Evolutionary conservation across 2,329 filamentous ascomycete genomes (phyloP).

Genomic region (Apiospora malaysiana): DNA sequence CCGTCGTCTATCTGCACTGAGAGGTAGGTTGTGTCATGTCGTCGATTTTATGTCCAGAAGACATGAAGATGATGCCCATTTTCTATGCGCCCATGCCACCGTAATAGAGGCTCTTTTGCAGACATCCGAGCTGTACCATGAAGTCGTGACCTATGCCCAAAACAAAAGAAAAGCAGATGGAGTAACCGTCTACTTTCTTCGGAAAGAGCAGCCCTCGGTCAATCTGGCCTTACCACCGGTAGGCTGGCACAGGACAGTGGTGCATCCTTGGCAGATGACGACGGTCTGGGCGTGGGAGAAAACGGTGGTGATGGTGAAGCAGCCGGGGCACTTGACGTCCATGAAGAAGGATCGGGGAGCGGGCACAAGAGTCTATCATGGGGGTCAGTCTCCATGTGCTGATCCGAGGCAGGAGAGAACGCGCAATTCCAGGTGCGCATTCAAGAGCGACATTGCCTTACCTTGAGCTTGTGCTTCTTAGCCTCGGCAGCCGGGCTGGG

Average conservation of each 20-base stretch:
- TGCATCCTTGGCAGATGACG: slow-evolving; percentile 99
- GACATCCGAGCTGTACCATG: slow-evolving; percentile 65
- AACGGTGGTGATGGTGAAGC: slow-evolving; percentile 99
- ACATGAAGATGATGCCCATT: slow-evolving; percentile 40
- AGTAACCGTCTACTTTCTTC: slow-evolving; percentile 88
- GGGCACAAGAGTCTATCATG: slow-evolving; percentile 82
- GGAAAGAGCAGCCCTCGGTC: slow-evolving; percentile 99
- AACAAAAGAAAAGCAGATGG: slow-evolving; percentile 51
- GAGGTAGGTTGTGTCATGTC: slow-evolving; percentile 46
- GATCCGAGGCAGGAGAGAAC: background rate
- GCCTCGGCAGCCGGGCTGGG: slow-evolving; percentile 96
- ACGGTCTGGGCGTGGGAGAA: slow-evolving; percentile 99
- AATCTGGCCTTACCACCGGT: slow-evolving; percentile 99
- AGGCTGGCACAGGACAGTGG: slow-evolving; percentile 98
- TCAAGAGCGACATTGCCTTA: slow-evolving; percentile 53
- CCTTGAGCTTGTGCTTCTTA: slow-evolving; percentile 99
- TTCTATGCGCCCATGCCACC: slow-evolving; percentile 56
- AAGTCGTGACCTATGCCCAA: slow-evolving; percentile 50
- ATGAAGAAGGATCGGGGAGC: slow-evolving; percentile 99
- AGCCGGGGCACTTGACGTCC: slow-evolving; percentile 99
- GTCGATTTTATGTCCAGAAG: slow-evolving; percentile 41
- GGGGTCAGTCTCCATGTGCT: slow-evolving; percentile 29
- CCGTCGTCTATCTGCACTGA: slow-evolving; percentile 77
- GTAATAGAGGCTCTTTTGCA: slow-evolving; percentile 55
- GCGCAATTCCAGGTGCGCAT: background rate